Conservation (phyloP, 2,329 filamentous ascomycete species). For the Lasiodiplodia hormozganensis region DNA sequence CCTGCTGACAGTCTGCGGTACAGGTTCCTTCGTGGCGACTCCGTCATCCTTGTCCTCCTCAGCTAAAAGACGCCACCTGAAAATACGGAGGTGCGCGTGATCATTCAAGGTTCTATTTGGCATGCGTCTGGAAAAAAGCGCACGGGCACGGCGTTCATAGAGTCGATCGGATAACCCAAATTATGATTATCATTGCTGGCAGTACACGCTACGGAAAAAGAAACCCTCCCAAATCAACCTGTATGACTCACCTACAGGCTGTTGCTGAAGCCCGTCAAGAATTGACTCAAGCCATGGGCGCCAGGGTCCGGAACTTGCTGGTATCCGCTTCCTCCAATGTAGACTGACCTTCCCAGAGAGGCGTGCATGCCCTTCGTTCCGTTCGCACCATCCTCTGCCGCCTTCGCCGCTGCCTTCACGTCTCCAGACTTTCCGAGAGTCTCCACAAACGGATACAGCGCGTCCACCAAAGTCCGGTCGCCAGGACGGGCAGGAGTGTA, state of each 20-base stretch:
- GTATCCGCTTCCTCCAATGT: constrained; percentile 78
- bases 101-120: constrained; percentile 23
- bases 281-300: constrained; percentile 79
- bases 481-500: constrained; percentile 92
- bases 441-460: constrained; percentile 85
- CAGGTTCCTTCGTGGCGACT: constrained; percentile 86
- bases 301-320: constrained; percentile 77
- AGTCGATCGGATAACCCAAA: constrained; percentile 30
- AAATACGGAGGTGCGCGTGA: constrained; percentile 22
- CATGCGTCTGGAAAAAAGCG: constrained; percentile 27
- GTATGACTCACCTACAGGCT: constrained; percentile 20
- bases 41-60: constrained; percentile 84
- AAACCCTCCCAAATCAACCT: background rate
- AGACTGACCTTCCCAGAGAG: constrained; percentile 82
- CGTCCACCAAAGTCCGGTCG: constrained; percentile 90
- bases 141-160: constrained; percentile 29
- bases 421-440: constrained; percentile 70
- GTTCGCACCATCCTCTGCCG: constrained; percentile 77
- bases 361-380: constrained; percentile 92
- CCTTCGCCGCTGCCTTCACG: constrained; percentile 75
- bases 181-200: constrained; percentile 23
- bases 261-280: constrained; percentile 73
- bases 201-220: constrained; percentile 8
- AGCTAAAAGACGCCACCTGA: constrained; percentile 58
- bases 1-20: background rate